Evolutionary conservation across 305 asterid species (phyloP).

Genomic region (Fraxinus baroniana): DNA sequence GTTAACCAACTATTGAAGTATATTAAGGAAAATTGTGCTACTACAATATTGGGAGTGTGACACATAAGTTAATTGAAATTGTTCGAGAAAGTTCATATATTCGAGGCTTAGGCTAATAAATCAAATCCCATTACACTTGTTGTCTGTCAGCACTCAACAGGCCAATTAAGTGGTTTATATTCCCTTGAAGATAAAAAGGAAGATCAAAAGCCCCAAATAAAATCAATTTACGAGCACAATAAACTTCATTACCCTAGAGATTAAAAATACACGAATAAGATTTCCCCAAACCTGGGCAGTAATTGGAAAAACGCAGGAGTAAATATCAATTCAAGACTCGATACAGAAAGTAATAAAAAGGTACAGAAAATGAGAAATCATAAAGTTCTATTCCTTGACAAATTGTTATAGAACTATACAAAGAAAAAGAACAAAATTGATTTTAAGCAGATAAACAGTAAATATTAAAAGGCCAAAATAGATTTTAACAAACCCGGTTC

Average conservation of each 20-base stretch:
- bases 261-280: neutral
- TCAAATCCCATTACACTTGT: neutral
- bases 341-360: neutral
- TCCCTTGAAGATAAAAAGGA: neutral
- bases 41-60: neutral
- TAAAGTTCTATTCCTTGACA: neutral
- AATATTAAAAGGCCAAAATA: neutral
- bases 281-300: neutral
- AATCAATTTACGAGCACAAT: neutral
- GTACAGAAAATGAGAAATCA: neutral
- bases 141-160: neutral
- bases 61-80: neutral
- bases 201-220: neutral
- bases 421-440: neutral
- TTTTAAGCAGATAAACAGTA: neutral
- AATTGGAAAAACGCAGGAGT: neutral
- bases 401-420: neutral
- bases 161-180: neutral
- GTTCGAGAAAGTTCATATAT: neutral
- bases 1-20: neutral
- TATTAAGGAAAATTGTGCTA: neutral
- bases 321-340: neutral
- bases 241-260: neutral
- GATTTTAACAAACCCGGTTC: constrained; percentile 11
- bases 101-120: too few relatives aligned